Percentiles rank a stretch among this genome's conserved stretches.
phyloP scores from a whole-genome alignment of 78 protist species.

The slime mould (Dictyostelium discoideum) region DNA sequence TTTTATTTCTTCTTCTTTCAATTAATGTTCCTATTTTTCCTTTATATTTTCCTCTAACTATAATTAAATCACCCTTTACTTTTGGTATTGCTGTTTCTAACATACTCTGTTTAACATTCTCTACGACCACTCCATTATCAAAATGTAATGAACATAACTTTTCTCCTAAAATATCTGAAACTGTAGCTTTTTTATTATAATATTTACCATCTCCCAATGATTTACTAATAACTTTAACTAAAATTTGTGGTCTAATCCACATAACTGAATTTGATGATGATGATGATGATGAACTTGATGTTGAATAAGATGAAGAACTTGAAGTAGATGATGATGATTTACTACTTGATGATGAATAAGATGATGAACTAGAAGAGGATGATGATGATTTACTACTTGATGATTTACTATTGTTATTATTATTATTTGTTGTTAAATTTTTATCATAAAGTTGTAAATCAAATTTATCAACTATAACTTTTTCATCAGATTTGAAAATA shows the following conservation, averaged over 20 bases:
- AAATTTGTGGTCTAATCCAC: slow-evolving; percentile 59
- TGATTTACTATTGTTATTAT: background rate
- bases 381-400: background rate
- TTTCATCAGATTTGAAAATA: slow-evolving; percentile 27
- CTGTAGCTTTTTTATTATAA: slow-evolving; percentile 69
- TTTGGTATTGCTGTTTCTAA: slow-evolving; percentile 71
- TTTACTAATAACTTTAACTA: slow-evolving; percentile 78
- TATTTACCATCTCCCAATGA: slow-evolving; percentile 51
- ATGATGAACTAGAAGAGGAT: background rate
- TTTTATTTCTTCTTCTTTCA: slow-evolving; percentile 23
- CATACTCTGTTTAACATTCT: slow-evolving; percentile 68
- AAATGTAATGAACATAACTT: slow-evolving; percentile 43
- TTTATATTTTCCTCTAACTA: slow-evolving; percentile 40
- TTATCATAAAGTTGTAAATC: background rate
- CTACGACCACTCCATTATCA: slow-evolving; percentile 39
- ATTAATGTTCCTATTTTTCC: slow-evolving; percentile 40
- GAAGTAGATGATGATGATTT: background rate
- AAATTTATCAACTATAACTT: background rate
- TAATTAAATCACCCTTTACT: slow-evolving; percentile 19
- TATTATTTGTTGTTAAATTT: background rate
- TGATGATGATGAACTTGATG: background rate
- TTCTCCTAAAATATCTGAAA: slow-evolving; percentile 59
- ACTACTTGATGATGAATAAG: background rate
- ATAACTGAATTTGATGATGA: background rate
- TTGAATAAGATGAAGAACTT: background rate